Percentiles rank a stretch among this genome's conserved stretches.
Conservation (phyloP, 106 monocot genomes). For the Allium fistulosum region DNA sequence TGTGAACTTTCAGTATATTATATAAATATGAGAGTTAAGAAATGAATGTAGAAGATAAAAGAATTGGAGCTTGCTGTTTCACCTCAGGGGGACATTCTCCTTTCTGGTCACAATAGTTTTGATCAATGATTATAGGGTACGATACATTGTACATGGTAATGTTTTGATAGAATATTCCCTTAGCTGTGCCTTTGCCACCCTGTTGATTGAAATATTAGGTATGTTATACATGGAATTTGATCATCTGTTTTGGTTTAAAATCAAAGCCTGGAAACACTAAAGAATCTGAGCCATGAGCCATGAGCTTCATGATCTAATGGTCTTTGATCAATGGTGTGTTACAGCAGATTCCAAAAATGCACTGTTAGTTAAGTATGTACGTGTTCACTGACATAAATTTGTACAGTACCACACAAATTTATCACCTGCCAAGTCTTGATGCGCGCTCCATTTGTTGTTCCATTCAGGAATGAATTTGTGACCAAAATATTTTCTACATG, state of each 20-base stretch:
- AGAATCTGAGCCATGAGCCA: neutral
- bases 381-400: neutral
- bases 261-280: no score
- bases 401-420: no score
- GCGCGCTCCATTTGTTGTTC: slow-evolving; percentile 67
- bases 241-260: no score
- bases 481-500: slow-evolving; percentile 56
- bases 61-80: neutral
- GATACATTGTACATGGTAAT: slow-evolving; percentile 16
- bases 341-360: no score
- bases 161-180: slow-evolving; percentile 8
- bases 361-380: neutral
- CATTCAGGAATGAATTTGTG: slow-evolving; percentile 25
- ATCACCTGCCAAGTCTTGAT: slow-evolving; percentile 92
- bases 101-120: slow-evolving; percentile 70
- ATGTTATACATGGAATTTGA: no score
- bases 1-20: neutral
- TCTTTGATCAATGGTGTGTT: no score
- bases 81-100: slow-evolving; percentile 20
- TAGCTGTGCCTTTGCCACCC: slow-evolving; percentile 14
- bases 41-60: neutral
- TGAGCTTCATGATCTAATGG: neutral
- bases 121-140: slow-evolving; percentile 72
- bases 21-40: no score
- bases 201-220: neutral